A percentile compares a stretch with the other conserved stretches of the same genome.
phyloP scores from a whole-genome alignment of 768 basidiomycete genomes.

The Mycena alexandri region DNA sequence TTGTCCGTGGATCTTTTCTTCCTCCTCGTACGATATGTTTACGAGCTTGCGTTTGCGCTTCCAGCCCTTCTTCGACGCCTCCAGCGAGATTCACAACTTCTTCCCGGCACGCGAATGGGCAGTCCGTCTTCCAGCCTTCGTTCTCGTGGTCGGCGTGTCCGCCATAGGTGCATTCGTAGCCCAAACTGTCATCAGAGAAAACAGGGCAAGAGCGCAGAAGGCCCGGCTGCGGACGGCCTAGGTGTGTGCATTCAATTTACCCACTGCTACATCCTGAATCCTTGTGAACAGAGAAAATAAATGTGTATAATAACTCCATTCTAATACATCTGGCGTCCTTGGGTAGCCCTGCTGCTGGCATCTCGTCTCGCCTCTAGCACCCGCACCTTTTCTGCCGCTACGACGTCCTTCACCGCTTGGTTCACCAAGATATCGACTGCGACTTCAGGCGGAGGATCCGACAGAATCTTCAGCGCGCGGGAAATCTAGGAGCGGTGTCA shows the following conservation, averaged over 20 bases:
- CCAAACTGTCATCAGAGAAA: slow-evolving; percentile 80
- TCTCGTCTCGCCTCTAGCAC: slow-evolving; percentile 57
- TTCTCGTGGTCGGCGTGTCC: slow-evolving; percentile 85
- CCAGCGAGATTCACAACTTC: slow-evolving; percentile 78
- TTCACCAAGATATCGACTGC: slow-evolving; percentile 62
- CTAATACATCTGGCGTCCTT: slow-evolving; percentile 43
- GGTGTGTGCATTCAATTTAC: slow-evolving; percentile 40
- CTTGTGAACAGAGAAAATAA: slow-evolving; percentile 31
- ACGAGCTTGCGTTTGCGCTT: slow-evolving; percentile 25
- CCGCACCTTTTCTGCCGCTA: slow-evolving; percentile 78
- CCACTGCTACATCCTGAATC: slow-evolving; percentile 15
- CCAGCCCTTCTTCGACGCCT: slow-evolving; percentile 85
- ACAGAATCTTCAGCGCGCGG: slow-evolving; percentile 64
- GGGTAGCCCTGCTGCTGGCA: slow-evolving; percentile 45
- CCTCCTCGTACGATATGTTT: slow-evolving; percentile 16
- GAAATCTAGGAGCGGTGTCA: slow-evolving; percentile 56
- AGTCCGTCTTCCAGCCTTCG: slow-evolving; percentile 84
- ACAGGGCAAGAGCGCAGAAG: slow-evolving; percentile 73
- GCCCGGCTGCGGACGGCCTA: slow-evolving; percentile 73
- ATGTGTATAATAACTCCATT: slow-evolving; percentile 24
- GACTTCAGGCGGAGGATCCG: slow-evolving; percentile 63
- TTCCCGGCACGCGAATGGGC: slow-evolving; percentile 97
- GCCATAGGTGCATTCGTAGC: slow-evolving; percentile 87
- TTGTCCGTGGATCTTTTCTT: slow-evolving; percentile 66
- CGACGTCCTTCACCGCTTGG: slow-evolving; percentile 72